Percentiles rank a stretch among this genome's conserved stretches.
Conservation (phyloP, 306 rosid species). For the Ammopiptanthus mongolicus region DNA sequence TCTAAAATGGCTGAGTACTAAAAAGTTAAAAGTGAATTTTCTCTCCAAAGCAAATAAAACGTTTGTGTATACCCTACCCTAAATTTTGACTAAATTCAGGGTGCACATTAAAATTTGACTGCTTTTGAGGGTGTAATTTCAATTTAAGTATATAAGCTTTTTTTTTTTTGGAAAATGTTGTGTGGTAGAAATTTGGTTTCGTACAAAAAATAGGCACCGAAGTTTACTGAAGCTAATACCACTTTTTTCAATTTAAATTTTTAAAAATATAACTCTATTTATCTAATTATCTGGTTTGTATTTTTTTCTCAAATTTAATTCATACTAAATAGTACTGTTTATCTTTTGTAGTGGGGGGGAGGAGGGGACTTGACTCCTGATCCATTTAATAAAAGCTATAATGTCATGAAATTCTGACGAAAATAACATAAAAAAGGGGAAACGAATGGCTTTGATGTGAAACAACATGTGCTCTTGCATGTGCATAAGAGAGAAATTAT, state of each 20-base stretch:
- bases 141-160: neutral
- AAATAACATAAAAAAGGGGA: neutral
- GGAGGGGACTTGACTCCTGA: neutral
- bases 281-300: no score
- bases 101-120: neutral
- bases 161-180: neutral
- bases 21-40: neutral
- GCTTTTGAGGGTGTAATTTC: neutral
- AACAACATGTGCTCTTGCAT: slow-evolving; percentile 29
- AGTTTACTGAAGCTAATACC: no score
- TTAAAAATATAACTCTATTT: no score
- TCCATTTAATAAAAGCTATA: slow-evolving; percentile 29
- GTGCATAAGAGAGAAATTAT: slow-evolving; percentile 34
- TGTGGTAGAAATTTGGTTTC: no score
- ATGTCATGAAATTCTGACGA: neutral
- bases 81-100: no score
- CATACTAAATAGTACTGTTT: no score
- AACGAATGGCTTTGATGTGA: slow-evolving; percentile 30
- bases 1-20: neutral
- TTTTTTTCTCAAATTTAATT: no score
- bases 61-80: no score
- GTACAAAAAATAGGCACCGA: no score
- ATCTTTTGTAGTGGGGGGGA: neutral
- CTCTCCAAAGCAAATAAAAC: neutral
- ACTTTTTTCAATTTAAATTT: no score